phyloP scores from a whole-genome alignment of 2,329 filamentous ascomycete genomes.

The Parascedosporium putredinis region DNA sequence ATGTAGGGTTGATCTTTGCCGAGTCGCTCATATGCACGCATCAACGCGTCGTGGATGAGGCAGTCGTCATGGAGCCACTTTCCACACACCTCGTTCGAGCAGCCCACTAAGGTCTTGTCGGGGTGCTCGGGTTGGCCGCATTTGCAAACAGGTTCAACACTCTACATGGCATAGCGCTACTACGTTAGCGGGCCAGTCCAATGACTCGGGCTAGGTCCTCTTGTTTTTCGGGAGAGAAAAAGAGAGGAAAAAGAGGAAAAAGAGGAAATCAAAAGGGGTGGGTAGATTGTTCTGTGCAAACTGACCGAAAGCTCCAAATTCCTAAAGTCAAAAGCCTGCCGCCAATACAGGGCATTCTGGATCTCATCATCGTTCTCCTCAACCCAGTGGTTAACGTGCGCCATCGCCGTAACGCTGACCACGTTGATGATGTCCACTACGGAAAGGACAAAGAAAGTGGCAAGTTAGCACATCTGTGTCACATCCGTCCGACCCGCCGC shows the following conservation, averaged over 20 bases:
- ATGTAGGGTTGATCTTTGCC: conserved; percentile 40
- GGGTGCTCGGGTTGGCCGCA: conserved; percentile 53
- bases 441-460: not conserved
- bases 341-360: conserved; percentile 50
- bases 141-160: conserved; percentile 45
- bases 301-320: conserved; percentile 49
- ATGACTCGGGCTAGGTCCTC: too few relatives aligned
- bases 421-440: conserved; percentile 66
- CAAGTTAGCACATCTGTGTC: conserved; percentile 17
- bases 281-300: too few relatives aligned
- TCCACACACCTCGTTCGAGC: conserved; percentile 41
- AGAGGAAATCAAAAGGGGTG: too few relatives aligned
- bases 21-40: conserved; percentile 37
- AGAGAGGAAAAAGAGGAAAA: not conserved
- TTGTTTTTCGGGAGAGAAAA: not conserved
- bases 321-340: conserved; percentile 50
- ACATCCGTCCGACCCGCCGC: too few relatives aligned
- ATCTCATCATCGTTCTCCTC: conserved; percentile 58
- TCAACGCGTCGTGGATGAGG: conserved; percentile 43
- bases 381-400: conserved; percentile 56
- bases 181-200: too few relatives aligned
- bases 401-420: conserved; percentile 52
- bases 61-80: conserved; percentile 57
- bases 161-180: conserved; percentile 24
- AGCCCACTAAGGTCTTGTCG: conserved; percentile 49